phyloP scores from a whole-genome alignment of 306 rosid species.

The Spatholobus suberectus region DNA sequence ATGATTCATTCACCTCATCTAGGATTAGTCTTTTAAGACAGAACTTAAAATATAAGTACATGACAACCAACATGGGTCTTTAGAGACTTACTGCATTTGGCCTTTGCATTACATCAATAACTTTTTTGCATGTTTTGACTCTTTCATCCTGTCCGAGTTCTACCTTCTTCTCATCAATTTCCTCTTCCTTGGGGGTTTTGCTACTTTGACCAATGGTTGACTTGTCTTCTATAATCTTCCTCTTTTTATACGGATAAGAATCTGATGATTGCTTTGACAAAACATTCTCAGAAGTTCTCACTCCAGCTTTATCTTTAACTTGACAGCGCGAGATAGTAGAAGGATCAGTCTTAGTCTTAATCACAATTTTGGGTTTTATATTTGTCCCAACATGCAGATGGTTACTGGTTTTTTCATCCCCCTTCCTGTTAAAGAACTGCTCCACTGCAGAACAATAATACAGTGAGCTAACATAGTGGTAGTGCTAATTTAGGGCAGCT shows the following conservation, averaged over 20 bases:
- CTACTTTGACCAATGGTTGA: slow-evolving; percentile 1
- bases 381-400: slow-evolving; percentile 14
- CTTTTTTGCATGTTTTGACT: slow-evolving; percentile 6
- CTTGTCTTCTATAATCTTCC: slow-evolving; percentile 35
- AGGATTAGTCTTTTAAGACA: neutral
- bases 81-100: slow-evolving; percentile 56
- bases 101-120: slow-evolving; percentile 45
- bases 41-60: neutral
- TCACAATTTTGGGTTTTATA: slow-evolving; percentile 5
- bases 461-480: slow-evolving; percentile 26
- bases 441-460: slow-evolving; percentile 57
- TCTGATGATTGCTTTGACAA: slow-evolving; percentile 28
- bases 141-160: neutral
- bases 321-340: neutral
- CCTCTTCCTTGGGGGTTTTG: slow-evolving; percentile 8
- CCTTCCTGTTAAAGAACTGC: slow-evolving; percentile 53
- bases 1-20: slow-evolving; percentile 3
- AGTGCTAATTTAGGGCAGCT: slow-evolving; percentile 27
- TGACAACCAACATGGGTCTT: neutral
- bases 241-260: slow-evolving; percentile 48
- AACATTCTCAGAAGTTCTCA: slow-evolving; percentile 30
- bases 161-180: slow-evolving; percentile 25
- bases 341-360: slow-evolving; percentile 16
- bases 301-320: slow-evolving; percentile 40
- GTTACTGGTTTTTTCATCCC: slow-evolving; percentile 20